Percentiles rank a stretch among this genome's conserved stretches.
Conservation (phyloP, 257 asterid genomes). For the Solanum pennellii region DNA sequence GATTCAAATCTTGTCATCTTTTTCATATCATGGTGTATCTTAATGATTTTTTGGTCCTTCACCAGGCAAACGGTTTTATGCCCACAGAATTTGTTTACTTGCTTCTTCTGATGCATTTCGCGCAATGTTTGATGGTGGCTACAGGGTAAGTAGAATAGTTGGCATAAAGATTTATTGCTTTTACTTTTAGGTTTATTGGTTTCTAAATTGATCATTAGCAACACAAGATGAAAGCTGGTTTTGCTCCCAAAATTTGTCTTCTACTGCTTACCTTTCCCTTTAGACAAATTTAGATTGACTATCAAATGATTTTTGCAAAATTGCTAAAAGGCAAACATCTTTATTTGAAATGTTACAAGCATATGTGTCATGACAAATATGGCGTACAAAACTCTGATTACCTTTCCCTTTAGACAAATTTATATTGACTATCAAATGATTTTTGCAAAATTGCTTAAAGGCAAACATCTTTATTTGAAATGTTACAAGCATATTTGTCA, state of each 20-base stretch:
- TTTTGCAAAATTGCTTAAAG: not conserved
- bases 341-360: not conserved
- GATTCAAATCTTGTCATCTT: not conserved
- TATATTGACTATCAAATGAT: not conserved
- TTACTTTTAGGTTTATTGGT: not conserved
- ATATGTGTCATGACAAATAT: not conserved
- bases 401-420: not conserved
- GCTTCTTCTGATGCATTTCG: slow-evolving; percentile 98
- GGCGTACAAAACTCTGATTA: not conserved
- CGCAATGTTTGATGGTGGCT: slow-evolving; percentile 99
- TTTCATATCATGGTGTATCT: not conserved
- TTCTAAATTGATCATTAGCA: not conserved
- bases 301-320: not conserved
- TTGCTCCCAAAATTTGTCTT: not conserved
- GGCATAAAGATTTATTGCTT: not conserved
- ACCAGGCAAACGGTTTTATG: slow-evolving; percentile 66
- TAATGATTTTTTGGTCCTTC: not conserved
- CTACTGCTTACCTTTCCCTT: not conserved
- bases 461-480: not conserved
- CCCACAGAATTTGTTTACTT: slow-evolving; percentile 92
- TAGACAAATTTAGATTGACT: not conserved
- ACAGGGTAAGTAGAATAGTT: slow-evolving; percentile 54
- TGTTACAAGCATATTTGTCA: not conserved
- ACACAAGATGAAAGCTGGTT: not conserved
- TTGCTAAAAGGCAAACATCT: not conserved